phyloP scores from a whole-genome alignment of 768 basidiomycete genomes.

The Leccinum sublutescens region DNA sequence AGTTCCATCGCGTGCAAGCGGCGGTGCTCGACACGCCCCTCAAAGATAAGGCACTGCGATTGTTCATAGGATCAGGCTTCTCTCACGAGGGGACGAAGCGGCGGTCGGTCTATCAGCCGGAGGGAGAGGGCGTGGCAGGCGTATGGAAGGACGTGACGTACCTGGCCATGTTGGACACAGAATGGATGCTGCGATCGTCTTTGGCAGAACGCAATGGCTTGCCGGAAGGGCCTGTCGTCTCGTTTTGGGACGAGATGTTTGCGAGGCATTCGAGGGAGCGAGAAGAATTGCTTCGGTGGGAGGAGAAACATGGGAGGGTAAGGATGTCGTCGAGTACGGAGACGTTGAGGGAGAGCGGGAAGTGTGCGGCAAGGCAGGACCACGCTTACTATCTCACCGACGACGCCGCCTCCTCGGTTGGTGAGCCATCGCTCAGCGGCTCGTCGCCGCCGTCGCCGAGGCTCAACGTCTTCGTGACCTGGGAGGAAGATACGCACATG shows the following conservation, averaged over 20 bases:
- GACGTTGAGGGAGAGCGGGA: slow-evolving; percentile 34
- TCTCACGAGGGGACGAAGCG: slow-evolving; percentile 62
- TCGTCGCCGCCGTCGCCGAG: slow-evolving; percentile 25
- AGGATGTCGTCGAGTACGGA: slow-evolving; percentile 42
- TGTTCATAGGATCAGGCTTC: slow-evolving; percentile 55
- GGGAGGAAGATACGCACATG: slow-evolving; percentile 13
- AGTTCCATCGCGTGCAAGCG: slow-evolving; percentile 35
- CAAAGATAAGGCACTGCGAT: slow-evolving; percentile 42
- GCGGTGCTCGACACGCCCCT: slow-evolving; percentile 45
- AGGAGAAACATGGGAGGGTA: slow-evolving; percentile 33
- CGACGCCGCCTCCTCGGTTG: slow-evolving; percentile 14
- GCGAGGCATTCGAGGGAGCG: slow-evolving; percentile 55
- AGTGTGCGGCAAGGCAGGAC: slow-evolving; percentile 4
- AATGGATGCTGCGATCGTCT: slow-evolving; percentile 45
- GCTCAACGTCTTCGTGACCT: slow-evolving; percentile 12
- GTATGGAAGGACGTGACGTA: slow-evolving; percentile 62
- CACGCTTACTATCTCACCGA: slow-evolving; percentile 15
- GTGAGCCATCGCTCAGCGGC: slow-evolving; percentile 15
- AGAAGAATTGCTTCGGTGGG: slow-evolving; percentile 54
- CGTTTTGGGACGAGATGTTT: slow-evolving; percentile 64
- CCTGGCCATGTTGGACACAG: slow-evolving; percentile 59
- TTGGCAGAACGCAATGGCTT: background rate
- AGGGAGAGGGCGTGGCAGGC: slow-evolving; percentile 33
- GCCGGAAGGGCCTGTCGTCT: slow-evolving; percentile 30
- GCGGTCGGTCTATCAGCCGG: slow-evolving; percentile 47